Evolutionary conservation across 177 flowering plant species (phyloP).

Genomic region (Vitis hybrid): DNA sequence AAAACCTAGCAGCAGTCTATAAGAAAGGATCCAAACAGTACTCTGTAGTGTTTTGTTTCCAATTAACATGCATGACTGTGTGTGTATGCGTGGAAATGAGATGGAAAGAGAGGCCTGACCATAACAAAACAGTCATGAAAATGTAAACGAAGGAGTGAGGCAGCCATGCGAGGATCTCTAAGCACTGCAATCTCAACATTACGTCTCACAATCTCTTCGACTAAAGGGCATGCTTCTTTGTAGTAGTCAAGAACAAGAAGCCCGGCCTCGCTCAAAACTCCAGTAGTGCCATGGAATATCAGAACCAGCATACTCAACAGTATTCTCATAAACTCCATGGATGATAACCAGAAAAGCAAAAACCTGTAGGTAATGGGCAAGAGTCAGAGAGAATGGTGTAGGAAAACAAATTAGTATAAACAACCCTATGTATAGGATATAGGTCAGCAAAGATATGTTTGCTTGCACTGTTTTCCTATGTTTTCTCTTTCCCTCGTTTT

Average conservation of each 20-base stretch:
- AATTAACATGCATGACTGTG: background rate
- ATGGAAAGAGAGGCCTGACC: constrained; percentile 31
- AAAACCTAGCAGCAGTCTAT: no score
- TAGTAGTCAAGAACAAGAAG: constrained; percentile 42
- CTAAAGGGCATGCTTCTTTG: constrained; percentile 53
- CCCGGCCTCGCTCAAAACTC: constrained; percentile 16
- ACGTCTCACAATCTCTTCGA: constrained; percentile 50
- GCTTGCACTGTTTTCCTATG: background rate
- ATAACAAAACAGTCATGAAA: constrained; percentile 78
- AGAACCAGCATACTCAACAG: constrained; percentile 11
- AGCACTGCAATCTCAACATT: constrained; percentile 46
- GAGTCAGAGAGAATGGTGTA: background rate
- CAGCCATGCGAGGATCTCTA: constrained; percentile 69
- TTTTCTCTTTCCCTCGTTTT: constrained; percentile 5
- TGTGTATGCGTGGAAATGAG: background rate
- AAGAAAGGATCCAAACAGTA: no score
- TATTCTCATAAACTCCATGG: constrained; percentile 14
- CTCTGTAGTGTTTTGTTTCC: no score
- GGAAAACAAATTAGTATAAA: background rate
- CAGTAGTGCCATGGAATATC: constrained; percentile 10
- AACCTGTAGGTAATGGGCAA: no score
- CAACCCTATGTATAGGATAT: background rate
- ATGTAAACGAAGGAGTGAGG: constrained; percentile 65
- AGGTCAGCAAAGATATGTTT: background rate
- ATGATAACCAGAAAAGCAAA: no score